Base-by-base conservation (phyloP, 805 yeast species). In the Komagataella phaffii region DNA sequence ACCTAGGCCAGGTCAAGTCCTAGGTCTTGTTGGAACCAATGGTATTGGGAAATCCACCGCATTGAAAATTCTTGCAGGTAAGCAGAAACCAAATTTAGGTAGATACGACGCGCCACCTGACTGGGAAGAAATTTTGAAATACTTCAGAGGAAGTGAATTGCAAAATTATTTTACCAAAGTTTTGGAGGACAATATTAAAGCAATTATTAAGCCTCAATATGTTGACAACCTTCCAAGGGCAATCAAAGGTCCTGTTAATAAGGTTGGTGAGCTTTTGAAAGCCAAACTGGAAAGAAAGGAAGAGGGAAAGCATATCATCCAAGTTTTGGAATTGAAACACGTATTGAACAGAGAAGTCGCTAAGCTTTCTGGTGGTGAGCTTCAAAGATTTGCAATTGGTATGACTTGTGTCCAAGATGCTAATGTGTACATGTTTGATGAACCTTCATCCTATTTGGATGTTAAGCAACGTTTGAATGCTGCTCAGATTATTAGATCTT, bases 41-140 rank as follows among this genome's bases (percentile, higher is more conserved):
- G 99, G 99, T 89, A 93, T 93, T 64, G 99, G 99, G 63, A 93
- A 93, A 67, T 86, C 96, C 10, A 93, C 99, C 17, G 99, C 99
- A 7, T 77, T 93, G 65, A 93, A 93, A 72, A 90, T 93, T 63
- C 78, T 93, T 59, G 95, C 97, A 17, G 99, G 98, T 64, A 93
- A 91, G 70, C 95, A 90, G 69, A 93, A 89, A 70, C 99, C 99
- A 59, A 93, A 93, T 65, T 74, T 93, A 67, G 99, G 99, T 53
- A 78, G 83, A 61, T 93, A 75, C 65, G 99, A 93, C 57, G 86
- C 86, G 63, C 99, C 99, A 47, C 99, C 99, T 8, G 93, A 86
- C 69, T 93, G 99, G 99, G 86, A 84, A 66, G 97, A 88, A 54
- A 88, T 93, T 58, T 78, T 93, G 60, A 85, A 73, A 62, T 77